These are phyloP conservation scores for Paragyromitra xinjiangensis DNA, from an alignment of 495 filamentous ascomycete species.

Conservation along the genomic window DNA sequence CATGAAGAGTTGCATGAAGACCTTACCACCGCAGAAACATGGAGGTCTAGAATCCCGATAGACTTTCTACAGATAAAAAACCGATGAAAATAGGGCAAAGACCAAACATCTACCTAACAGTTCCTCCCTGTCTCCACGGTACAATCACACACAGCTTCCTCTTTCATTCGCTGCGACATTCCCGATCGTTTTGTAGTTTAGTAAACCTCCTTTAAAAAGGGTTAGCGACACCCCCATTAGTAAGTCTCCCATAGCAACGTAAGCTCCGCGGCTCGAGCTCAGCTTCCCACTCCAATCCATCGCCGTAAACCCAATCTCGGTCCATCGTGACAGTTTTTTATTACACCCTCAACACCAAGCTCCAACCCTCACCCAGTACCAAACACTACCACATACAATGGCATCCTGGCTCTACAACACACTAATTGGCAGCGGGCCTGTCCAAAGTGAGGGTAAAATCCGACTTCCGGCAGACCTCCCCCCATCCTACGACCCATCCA, in stretches of 20 bases:
- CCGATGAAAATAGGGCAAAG: background rate
- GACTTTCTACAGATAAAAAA: background rate
- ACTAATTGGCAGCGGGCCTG: constrained; percentile 38
- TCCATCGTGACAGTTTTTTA: background rate
- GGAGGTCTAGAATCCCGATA: background rate
- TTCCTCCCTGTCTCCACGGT: background rate
- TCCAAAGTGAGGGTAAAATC: constrained; percentile 40
- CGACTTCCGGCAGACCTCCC: constrained; percentile 39
- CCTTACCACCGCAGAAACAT: background rate
- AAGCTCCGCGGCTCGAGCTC: constrained; percentile 23
- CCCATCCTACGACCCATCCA: constrained; percentile 51
- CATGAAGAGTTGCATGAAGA: background rate
- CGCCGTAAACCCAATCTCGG: background rate
- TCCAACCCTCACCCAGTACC: background rate
- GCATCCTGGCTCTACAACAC: constrained; percentile 55
- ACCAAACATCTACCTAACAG: background rate
- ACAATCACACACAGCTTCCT: background rate
- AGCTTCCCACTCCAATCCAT: constrained; percentile 4
- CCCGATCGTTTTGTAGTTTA: constrained; percentile 9
- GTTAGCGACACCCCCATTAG: constrained; percentile 12
- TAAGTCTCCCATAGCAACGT: constrained; percentile 16
- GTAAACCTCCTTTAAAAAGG: constrained; percentile 22
- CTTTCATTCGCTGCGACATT: background rate
- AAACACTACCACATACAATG: constrained; percentile 26
- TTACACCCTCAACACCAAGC: constrained; percentile 3